These are phyloP conservation scores for Daldinia childiae DNA, from an alignment of 495 filamentous ascomycete species.

Conservation along the genomic window DNA sequence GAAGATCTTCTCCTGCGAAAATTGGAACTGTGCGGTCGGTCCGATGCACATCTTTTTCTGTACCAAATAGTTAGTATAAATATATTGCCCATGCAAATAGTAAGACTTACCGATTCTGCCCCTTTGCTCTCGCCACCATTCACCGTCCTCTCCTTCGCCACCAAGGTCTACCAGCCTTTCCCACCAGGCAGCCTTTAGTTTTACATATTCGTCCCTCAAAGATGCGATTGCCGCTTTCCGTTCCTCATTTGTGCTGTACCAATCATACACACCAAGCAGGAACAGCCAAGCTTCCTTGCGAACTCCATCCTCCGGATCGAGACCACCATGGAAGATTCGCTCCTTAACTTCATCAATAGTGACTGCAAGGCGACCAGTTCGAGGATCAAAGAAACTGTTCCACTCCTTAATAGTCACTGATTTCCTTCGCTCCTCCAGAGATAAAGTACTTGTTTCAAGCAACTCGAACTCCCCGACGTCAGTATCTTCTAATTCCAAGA, in stretches of 20 bases:
- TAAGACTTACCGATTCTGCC: conserved; percentile 82
- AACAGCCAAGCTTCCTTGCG: conserved; percentile 98
- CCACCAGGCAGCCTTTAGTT: conserved; percentile 96
- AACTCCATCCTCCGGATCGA: conserved; percentile 88
- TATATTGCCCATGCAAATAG: neutral
- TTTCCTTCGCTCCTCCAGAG: conserved; percentile 77
- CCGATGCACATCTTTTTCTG: conserved; percentile 98
- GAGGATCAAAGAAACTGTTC: conserved; percentile 81
- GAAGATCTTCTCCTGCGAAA: conserved; percentile 95
- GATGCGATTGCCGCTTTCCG: conserved; percentile 82
- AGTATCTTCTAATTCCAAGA: conserved; percentile 92
- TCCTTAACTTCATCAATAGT: conserved; percentile 95
- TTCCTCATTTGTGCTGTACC: conserved; percentile 86
- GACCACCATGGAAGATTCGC: conserved; percentile 91
- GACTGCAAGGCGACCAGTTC: conserved; percentile 75
- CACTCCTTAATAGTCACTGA: conserved; percentile 84
- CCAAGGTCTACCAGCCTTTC: conserved; percentile 86
- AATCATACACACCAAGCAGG: conserved; percentile 87
- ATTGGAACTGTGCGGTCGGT: conserved; percentile 93
- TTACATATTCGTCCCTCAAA: conserved; percentile 90
- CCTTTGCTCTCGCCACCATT: conserved; percentile 96
- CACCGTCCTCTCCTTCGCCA: conserved; percentile 76
- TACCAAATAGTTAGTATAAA: conserved; percentile 46
- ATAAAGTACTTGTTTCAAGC: conserved; percentile 80
- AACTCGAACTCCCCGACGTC: conserved; percentile 96